Percentiles rank a stretch among this genome's conserved stretches.
These are phyloP conservation scores for Rhododendron vialii DNA, from an alignment of 148 eudicot species.

Conservation along the genomic window DNA sequence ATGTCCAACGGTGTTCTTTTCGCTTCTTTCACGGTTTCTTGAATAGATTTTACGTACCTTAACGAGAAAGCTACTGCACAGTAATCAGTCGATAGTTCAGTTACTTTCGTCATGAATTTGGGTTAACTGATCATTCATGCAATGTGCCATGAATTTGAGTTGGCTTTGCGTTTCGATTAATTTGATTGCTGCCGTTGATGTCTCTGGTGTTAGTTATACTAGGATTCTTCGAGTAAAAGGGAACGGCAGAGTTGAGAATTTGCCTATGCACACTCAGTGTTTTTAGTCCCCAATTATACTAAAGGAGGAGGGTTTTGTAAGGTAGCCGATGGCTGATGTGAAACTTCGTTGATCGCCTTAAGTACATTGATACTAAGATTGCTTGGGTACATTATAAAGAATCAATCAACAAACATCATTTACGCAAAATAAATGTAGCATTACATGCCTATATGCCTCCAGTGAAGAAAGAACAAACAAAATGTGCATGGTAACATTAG, in stretches of 20 bases:
- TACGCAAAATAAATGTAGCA: background rate
- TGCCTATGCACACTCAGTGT: background rate
- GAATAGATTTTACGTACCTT: background rate
- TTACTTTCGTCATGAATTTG: background rate
- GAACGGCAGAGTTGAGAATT: background rate
- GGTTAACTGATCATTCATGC: background rate
- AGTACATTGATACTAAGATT: background rate
- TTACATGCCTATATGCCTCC: background rate
- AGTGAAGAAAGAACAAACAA: background rate
- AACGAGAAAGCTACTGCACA: background rate
- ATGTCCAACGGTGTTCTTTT: no score
- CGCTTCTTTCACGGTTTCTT: background rate
- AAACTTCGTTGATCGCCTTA: background rate
- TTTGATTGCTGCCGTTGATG: background rate
- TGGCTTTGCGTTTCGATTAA: background rate
- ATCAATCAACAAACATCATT: background rate
- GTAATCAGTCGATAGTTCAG: background rate
- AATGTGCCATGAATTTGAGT: background rate
- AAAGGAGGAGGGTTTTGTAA: background rate
- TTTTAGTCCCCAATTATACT: background rate
- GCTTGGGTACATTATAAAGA: background rate
- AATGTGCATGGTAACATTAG: background rate
- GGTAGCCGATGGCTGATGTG: background rate
- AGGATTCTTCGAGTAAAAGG: background rate
- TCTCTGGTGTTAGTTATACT: background rate